A percentile compares a stretch with the other conserved stretches of the same genome.
phyloP scores from a whole-genome alignment of 192 early-diverging fungal genomes.

The Entomortierella lignicola region DNA sequence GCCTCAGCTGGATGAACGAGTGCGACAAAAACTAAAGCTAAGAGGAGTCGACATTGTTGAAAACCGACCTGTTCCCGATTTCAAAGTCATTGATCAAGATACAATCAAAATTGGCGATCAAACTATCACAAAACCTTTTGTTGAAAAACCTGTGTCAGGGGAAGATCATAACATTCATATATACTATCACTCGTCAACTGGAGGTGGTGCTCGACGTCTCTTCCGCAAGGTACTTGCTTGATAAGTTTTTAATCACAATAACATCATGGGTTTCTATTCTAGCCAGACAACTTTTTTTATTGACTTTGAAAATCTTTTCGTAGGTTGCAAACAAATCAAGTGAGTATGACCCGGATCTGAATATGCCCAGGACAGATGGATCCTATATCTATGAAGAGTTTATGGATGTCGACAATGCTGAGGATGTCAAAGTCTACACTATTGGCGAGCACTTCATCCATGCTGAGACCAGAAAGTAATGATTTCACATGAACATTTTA shows the following conservation, averaged over 20 bases:
- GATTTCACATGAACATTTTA: background rate
- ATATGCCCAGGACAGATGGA: constrained; percentile 72
- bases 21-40: constrained; percentile 64
- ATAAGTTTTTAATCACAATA: no score
- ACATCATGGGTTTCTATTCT: background rate
- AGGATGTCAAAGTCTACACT: constrained; percentile 97
- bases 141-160: constrained; percentile 97
- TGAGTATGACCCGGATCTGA: constrained; percentile 80
- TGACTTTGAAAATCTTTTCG: background rate
- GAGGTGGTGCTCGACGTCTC: constrained; percentile 81
- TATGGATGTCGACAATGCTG: constrained; percentile 89
- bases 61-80: constrained; percentile 31
- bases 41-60: constrained; percentile 60
- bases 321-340: constrained; percentile 94
- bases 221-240: constrained; percentile 74
- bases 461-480: constrained; percentile 93
- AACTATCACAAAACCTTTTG: constrained; percentile 89
- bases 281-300: background rate
- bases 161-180: constrained; percentile 98
- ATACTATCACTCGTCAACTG: constrained; percentile 84
- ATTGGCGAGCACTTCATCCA: constrained; percentile 87
- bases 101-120: constrained; percentile 74
- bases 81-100: constrained; percentile 68
- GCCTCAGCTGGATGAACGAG: constrained; percentile 63
- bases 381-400: constrained; percentile 96